A percentile compares a stretch with the other conserved stretches of the same genome.
Conservation (phyloP, 2,329 filamentous ascomycete genomes). For the Orbilia ellipsospora region DNA sequence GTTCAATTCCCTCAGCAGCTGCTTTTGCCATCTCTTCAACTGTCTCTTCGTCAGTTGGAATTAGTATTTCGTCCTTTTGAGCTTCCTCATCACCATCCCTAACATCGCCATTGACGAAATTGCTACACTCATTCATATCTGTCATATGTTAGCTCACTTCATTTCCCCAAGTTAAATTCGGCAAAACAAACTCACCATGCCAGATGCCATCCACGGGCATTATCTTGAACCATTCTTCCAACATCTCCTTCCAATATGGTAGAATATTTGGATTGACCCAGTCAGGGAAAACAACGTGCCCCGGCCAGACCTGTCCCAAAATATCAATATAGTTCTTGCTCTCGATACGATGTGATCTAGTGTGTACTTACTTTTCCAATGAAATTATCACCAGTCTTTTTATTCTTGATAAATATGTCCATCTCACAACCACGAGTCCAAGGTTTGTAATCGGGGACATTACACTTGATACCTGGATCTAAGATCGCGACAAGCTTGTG, state of each 20-base stretch:
- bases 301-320: conserved; percentile 75
- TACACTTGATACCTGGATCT: conserved; percentile 47
- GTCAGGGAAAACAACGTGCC: conserved; percentile 77
- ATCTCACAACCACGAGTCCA: conserved; percentile 43
- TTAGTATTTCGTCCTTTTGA: conserved; percentile 76
- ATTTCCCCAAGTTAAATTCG: conserved; percentile 60
- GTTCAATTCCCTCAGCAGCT: conserved; percentile 25
- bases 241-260: conserved; percentile 76
- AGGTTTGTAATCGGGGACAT: conserved; percentile 19
- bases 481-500: conserved; percentile 49
- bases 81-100: conserved; percentile 68
- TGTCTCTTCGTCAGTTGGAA: conserved; percentile 74
- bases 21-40: conserved; percentile 47
- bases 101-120: conserved; percentile 65
- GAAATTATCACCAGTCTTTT: conserved; percentile 28
- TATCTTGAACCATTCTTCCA: conserved; percentile 72
- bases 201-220: conserved; percentile 68
- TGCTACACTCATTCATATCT: conserved; percentile 61
- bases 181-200: conserved; percentile 68
- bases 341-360: too few relatives aligned
- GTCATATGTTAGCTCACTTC: background rate
- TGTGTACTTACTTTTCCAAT: conserved; percentile 33
- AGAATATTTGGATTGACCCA: conserved; percentile 77
- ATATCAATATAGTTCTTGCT: background rate
- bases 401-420: conserved; percentile 49